These are phyloP conservation scores for Teratosphaeria nubilosa DNA, from an alignment of 2,329 filamentous ascomycete genomes.

Conservation along the genomic window DNA sequence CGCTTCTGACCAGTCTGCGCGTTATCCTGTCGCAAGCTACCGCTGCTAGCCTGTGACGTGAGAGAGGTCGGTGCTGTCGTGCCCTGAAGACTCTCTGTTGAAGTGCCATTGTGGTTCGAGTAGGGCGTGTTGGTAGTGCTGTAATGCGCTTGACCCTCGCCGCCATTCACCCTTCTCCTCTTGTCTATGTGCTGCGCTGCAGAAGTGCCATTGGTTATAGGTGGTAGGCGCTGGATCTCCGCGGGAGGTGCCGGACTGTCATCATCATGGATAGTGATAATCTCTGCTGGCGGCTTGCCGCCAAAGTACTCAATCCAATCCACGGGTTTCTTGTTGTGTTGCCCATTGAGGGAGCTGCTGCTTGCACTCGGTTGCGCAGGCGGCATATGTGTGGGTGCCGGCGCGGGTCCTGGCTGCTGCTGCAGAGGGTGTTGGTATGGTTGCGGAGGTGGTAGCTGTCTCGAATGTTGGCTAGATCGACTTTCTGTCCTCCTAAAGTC, in stretches of 20 bases:
- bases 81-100: conserved; percentile 45
- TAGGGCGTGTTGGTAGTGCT: conserved; percentile 51
- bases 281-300: conserved; percentile 35
- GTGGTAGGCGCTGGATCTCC: conserved; percentile 12
- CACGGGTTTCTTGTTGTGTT: conserved; percentile 13
- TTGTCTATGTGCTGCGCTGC: conserved; percentile 53
- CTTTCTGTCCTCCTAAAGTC: conserved; percentile 20
- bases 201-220: conserved; percentile 13
- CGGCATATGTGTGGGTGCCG: conserved; percentile 9
- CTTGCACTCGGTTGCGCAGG: conserved; percentile 1
- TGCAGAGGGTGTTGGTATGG: conserved; percentile 2
- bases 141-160: conserved; percentile 18
- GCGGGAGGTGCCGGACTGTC: conserved; percentile 19
- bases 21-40: conserved; percentile 53
- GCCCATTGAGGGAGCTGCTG: conserved; percentile 3
- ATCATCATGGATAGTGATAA: conserved; percentile 45
- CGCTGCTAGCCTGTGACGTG: conserved; percentile 52
- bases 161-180: conserved; percentile 55
- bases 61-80: conserved; percentile 76
- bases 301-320: conserved; percentile 29
- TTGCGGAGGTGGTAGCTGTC: conserved; percentile 12
- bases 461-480: conserved; percentile 14
- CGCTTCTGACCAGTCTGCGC: conserved; percentile 71
- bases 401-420: conserved; percentile 14
- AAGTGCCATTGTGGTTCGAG: conserved; percentile 59